Base-by-base conservation (phyloP, 495 filamentous ascomycete species). In the Penicillium malachiteum region DNA sequence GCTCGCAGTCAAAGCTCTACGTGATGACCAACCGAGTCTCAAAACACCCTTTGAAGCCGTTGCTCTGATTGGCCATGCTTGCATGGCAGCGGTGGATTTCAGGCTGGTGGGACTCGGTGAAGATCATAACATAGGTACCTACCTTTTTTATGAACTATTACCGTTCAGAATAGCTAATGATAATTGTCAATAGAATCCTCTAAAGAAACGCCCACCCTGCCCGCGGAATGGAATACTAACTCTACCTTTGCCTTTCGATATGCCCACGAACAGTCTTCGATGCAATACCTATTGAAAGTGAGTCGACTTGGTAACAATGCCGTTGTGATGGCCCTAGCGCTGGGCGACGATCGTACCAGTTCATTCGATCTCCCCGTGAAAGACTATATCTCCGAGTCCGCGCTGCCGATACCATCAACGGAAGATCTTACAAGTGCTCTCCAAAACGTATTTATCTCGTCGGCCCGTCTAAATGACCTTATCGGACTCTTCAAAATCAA, bases 231-330 rank as follows among this genome's bases (percentile, higher is more conserved):
- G 92, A 96, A 96, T 69, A 72, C 81, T 35, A 80, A 80, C 56
- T 82, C 80, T 10, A 72, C 79, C 38, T 88, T 87, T 70, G 80
- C 87, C 46, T 95, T 98, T 71, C 84, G 93, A 50, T 98, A 97
- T 74, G 82, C 86, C 2, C 95, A 96, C 64, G 72, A 82, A n/a
- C 90, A 97, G 68, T 95, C 91, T 0, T 84, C 92, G 12, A 89
- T 94, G 78, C 79, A 87, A 56, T 97, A 87, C 65, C 75, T 97
- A 10, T 63, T 97, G 48, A 92, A 90, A 66, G 71, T 93, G 58
- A 88, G 85, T 71, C 85, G 93, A 12, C 77, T 97, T 41, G 92
- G 91, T 47, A 79, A 80, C 61, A 96, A 95, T 68, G 87, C 87
- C 17, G 87, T 96, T 44, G 78, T 96, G 50, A 84, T 89, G 63